Conservation (phyloP, 805 yeast species). For the Starmerella scarabaei region DNA sequence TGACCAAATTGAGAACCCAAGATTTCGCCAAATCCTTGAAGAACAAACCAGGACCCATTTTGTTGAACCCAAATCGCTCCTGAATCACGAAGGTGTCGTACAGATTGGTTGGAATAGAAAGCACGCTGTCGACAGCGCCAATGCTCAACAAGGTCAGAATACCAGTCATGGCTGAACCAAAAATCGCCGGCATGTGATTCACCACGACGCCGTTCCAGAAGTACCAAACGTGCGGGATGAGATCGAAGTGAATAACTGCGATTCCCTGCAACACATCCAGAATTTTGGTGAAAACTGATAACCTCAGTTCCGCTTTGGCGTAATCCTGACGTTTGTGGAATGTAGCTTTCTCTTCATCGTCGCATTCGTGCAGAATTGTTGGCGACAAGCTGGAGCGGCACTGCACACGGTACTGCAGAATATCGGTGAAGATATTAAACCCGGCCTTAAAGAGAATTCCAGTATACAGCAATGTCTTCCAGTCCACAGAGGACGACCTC, state of each 20-base stretch:
- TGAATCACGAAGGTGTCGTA: slow-evolving; percentile 80
- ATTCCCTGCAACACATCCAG: slow-evolving; percentile 44
- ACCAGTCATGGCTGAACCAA: slow-evolving; percentile 26
- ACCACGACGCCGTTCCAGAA: slow-evolving; percentile 24
- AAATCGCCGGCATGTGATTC: slow-evolving; percentile 23
- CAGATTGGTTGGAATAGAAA: slow-evolving; percentile 55
- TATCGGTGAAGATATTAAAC: slow-evolving; percentile 61
- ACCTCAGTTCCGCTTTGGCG: slow-evolving; percentile 54
- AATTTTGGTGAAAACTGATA: slow-evolving; percentile 44
- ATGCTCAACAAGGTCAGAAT: slow-evolving; percentile 2
- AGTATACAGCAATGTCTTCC: slow-evolving; percentile 67
- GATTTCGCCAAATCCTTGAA: slow-evolving; percentile 57
- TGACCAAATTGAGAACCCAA: slow-evolving; percentile 36
- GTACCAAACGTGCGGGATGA: slow-evolving; percentile 53
- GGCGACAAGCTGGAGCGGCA: slow-evolving; percentile 27
- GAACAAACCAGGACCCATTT: slow-evolving; percentile 63
- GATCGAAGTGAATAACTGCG: slow-evolving; percentile 44
- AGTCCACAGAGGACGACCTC: slow-evolving; percentile 30
- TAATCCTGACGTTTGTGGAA: slow-evolving; percentile 67
- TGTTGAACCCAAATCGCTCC: slow-evolving; percentile 87
- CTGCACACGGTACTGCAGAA: slow-evolving; percentile 50
- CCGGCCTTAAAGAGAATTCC: slow-evolving; percentile 61
- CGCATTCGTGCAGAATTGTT: slow-evolving; percentile 55
- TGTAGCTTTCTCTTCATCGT: slow-evolving; percentile 55
- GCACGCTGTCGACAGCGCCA: slow-evolving; percentile 37